These are phyloP conservation scores for Tricholoma furcatifolium DNA, from an alignment of 768 basidiomycete genomes.

Conservation along the genomic window DNA sequence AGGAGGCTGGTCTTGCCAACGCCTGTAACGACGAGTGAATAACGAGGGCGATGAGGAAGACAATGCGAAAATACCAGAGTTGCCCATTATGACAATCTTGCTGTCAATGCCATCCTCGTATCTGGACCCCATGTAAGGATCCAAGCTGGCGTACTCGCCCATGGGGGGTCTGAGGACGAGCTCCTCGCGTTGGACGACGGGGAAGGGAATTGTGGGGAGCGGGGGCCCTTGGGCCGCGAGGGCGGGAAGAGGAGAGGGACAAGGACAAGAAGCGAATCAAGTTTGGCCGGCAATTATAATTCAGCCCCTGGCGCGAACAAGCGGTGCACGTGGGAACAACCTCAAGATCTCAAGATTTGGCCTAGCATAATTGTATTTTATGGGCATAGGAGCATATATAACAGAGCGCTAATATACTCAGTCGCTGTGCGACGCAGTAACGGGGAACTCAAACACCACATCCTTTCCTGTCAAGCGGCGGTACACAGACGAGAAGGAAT, in stretches of 20 bases:
- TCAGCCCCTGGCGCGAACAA: conserved; percentile 25
- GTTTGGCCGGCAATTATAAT: conserved; percentile 21
- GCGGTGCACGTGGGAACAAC: conserved; percentile 32
- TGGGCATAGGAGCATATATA: conserved; percentile 23
- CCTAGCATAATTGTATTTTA: conserved; percentile 15
- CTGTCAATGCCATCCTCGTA: conserved; percentile 88
- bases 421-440: conserved; percentile 59
- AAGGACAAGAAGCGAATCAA: conserved; percentile 29
- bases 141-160: conserved; percentile 59
- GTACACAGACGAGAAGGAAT: conserved; percentile 98
- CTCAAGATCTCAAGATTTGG: conserved; percentile 9
- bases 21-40: conserved; percentile 40
- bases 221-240: conserved; percentile 45
- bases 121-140: conserved; percentile 65
- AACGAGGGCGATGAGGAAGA: conserved; percentile 6
- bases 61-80: conserved; percentile 43
- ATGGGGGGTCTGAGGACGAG: conserved; percentile 34
- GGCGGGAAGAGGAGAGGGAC: conserved; percentile 36
- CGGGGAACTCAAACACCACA: conserved; percentile 91
- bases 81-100: conserved; percentile 96
- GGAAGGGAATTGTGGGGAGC: conserved; percentile 19
- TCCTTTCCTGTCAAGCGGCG: conserved; percentile 95
- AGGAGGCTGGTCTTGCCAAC: conserved; percentile 93
- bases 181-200: conserved; percentile 16
- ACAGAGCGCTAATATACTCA: conserved; percentile 29